Percentiles rank a stretch among this genome's conserved stretches.
Conservation (phyloP, 305 asterid species). For the Fraxinus sp. region DNA sequence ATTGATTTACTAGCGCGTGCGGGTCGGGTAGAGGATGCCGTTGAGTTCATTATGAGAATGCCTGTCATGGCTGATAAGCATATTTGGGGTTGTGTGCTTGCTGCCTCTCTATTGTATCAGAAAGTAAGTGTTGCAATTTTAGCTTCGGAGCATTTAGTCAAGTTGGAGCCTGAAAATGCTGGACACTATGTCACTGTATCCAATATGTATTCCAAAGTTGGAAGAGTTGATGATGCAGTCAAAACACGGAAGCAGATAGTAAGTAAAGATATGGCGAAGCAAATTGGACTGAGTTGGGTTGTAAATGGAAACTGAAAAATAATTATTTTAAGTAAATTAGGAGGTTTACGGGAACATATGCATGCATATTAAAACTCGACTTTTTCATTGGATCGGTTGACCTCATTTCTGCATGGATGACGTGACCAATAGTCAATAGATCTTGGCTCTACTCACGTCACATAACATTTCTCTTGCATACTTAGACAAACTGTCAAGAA, state of each 20-base stretch:
- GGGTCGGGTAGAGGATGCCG: constrained; percentile 43
- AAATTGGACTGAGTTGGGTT: not conserved
- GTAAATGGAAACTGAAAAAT: not conserved
- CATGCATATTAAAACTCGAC: not conserved
- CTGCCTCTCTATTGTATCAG: constrained; percentile 29
- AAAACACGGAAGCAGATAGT: constrained; percentile 31
- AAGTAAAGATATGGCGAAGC: constrained; percentile 36
- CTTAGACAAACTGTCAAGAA: not conserved
- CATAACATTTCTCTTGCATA: not conserved
- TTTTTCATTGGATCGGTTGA: not conserved
- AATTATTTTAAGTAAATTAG: not conserved
- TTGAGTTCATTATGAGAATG: constrained; percentile 24
- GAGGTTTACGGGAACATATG: not conserved
- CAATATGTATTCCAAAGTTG: constrained; percentile 39
- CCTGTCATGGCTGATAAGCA: constrained; percentile 28
- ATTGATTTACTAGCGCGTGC: constrained; percentile 45
- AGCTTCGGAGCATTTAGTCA: constrained; percentile 40
- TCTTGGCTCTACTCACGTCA: not conserved
- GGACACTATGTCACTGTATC: constrained; percentile 48
- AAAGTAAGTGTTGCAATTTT: constrained; percentile 27
- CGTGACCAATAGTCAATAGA: not conserved
- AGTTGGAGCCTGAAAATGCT: constrained; percentile 43
- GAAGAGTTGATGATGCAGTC: constrained; percentile 36
- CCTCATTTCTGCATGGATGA: not conserved
- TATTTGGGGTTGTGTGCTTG: constrained; percentile 44